A percentile compares a stretch with the other conserved stretches of the same genome.
These are phyloP conservation scores for Myxozyma udenii DNA, from an alignment of 805 yeast genomes.

Conservation along the genomic window DNA sequence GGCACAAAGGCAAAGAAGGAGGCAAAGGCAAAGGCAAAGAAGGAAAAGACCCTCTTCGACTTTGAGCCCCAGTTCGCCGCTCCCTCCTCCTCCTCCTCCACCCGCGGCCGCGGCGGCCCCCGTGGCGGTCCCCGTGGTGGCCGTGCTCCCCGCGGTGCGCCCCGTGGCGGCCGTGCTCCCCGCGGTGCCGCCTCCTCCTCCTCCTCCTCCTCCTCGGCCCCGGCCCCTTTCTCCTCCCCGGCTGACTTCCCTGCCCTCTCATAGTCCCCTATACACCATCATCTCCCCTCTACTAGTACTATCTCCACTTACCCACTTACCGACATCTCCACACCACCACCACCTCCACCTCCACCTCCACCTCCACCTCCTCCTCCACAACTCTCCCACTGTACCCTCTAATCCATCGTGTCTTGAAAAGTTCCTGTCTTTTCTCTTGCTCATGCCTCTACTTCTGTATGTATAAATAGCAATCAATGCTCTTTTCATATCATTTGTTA, in stretches of 20 bases:
- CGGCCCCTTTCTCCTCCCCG: constrained; percentile 16
- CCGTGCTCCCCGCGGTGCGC: constrained; percentile 33
- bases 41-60: constrained; percentile 77
- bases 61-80: constrained; percentile 43
- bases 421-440: too few species aligned
- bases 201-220: constrained; percentile 1
- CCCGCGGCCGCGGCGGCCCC: constrained; percentile 15
- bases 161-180: constrained; percentile 31
- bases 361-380: constrained; percentile 27
- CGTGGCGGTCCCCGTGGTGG: constrained; percentile 18
- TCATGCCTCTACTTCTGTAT: too few species aligned
- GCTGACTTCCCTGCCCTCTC: constrained; percentile 27
- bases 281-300: neutral
- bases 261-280: neutral
- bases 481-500: too few species aligned
- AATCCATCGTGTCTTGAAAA: too few species aligned
- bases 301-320: neutral
- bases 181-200: constrained; percentile 30
- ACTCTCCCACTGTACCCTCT: too few species aligned
- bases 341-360: constrained; percentile 29
- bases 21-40: constrained; percentile 65
- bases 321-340: constrained; percentile 8
- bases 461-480: too few species aligned
- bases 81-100: constrained; percentile 9
- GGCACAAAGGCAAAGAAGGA: constrained; percentile 58